phyloP scores from a whole-genome alignment of 495 filamentous ascomycete species.

The Clavariopsis aquatica region DNA sequence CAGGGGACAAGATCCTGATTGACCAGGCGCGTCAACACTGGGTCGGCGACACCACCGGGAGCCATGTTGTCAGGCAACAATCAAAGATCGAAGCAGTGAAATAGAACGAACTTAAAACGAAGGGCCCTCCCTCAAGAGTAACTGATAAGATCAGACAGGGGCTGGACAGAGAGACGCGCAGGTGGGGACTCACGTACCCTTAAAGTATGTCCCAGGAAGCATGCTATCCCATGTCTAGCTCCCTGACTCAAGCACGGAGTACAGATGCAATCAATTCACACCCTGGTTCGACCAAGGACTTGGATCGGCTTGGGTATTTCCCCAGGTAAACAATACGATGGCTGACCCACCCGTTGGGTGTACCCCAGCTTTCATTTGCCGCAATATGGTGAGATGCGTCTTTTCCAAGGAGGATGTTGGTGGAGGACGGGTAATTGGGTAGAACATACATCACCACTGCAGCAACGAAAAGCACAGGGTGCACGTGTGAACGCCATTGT shows the following conservation, averaged over 20 bases:
- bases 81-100: neutral
- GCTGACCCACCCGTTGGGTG: neutral
- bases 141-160: neutral
- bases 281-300: neutral
- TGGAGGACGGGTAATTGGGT: neutral
- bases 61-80: conserved; percentile 9
- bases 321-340: conserved; percentile 1
- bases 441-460: neutral
- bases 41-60: conserved; percentile 38
- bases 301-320: neutral
- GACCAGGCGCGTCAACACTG: conserved; percentile 56
- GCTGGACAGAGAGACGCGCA: neutral
- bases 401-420: neutral
- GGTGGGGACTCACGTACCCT: neutral
- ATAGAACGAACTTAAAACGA: too few species aligned
- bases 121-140: neutral
- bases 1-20: conserved; percentile 57
- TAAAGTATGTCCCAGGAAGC: neutral
- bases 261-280: neutral
- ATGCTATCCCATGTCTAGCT: neutral
- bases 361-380: neutral
- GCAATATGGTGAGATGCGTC: neutral
- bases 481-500: neutral
- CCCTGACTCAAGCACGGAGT: neutral
- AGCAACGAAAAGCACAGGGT: neutral